These are phyloP conservation scores for Kodamaea anthophila DNA, from an alignment of 1,139 yeast genomes.

Conservation along the genomic window DNA sequence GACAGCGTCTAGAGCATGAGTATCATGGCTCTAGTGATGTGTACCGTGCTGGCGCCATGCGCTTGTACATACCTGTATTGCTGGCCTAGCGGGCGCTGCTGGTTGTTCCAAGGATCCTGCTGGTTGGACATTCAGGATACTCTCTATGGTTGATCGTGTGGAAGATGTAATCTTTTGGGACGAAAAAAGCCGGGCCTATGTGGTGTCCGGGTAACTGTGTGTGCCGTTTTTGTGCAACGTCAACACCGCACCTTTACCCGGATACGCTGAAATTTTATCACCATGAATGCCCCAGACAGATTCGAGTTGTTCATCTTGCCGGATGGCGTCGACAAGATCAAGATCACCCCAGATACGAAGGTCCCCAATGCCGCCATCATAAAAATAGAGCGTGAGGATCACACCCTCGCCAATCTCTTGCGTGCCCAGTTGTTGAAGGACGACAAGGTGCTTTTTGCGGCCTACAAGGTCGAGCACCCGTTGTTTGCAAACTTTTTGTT, in stretches of 20 bases:
- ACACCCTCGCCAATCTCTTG: constrained; percentile 85
- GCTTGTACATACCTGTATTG: constrained; percentile 42
- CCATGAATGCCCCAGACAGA: constrained; percentile 98
- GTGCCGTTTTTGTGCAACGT: not conserved
- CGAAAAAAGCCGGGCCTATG: constrained; percentile 4
- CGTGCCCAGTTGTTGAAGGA: constrained; percentile 84
- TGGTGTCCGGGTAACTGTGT: constrained; percentile 4
- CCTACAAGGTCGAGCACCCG: constrained; percentile 97
- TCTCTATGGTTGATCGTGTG: too few species aligned
- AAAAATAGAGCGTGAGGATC: constrained; percentile 95
- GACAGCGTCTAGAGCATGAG: too few species aligned
- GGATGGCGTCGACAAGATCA: constrained; percentile 90
- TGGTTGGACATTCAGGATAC: constrained; percentile 45
- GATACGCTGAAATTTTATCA: constrained; percentile 1
- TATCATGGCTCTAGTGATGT: too few species aligned
- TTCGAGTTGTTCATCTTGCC: constrained; percentile 92
- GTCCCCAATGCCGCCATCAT: constrained; percentile 93
- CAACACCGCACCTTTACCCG: constrained; percentile 4
- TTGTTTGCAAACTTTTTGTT: constrained; percentile 89
- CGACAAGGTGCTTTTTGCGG: constrained; percentile 85
- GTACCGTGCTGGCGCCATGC: too few species aligned
- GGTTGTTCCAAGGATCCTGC: constrained; percentile 42
- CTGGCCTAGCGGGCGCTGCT: constrained; percentile 41
- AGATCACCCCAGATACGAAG: constrained; percentile 87
- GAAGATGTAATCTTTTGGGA: constrained; percentile 4